Percentiles rank a stretch among this genome's conserved stretches.
These are phyloP conservation scores for Sphenostylis stenocarpa DNA, from an alignment of 306 rosid species.

Conservation along the genomic window DNA sequence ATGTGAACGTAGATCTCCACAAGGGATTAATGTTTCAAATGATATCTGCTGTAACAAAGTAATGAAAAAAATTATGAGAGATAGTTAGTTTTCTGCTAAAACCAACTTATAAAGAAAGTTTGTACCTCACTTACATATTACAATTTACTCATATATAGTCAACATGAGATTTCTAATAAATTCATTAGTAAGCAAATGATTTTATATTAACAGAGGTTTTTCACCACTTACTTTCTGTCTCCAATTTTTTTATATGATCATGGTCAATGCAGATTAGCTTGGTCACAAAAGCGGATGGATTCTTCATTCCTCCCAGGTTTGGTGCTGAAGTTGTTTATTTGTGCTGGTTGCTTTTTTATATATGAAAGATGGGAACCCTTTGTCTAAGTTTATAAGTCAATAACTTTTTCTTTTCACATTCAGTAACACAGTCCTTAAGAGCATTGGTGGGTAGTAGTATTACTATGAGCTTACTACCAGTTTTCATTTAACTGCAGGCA, in stretches of 20 bases:
- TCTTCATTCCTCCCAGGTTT: slow-evolving; percentile 53
- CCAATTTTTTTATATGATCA: background rate
- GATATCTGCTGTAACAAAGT: background rate
- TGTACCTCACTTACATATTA: no score
- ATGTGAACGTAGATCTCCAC: background rate
- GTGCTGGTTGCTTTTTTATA: background rate
- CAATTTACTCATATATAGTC: no score
- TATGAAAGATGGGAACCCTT: background rate
- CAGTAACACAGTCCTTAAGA: background rate
- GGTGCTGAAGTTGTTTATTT: background rate
- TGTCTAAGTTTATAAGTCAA: background rate
- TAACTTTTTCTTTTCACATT: background rate
- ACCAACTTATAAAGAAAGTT: no score
- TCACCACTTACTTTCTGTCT: background rate
- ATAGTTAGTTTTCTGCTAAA: no score
- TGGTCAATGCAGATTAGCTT: slow-evolving; percentile 42
- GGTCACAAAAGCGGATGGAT: slow-evolving; percentile 51
- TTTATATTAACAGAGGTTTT: background rate
- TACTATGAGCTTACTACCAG: background rate
- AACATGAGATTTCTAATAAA: no score
- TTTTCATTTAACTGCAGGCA: slow-evolving; percentile 36
- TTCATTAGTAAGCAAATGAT: no score
- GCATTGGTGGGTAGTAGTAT: background rate
- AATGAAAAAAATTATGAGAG: no score
- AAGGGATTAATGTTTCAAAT: background rate